A percentile compares a stretch with the other conserved stretches of the same genome.
Evolutionary conservation across 1,139 yeast genomes (phyloP).

Genomic region (Geotrichum macrosporum): DNA sequence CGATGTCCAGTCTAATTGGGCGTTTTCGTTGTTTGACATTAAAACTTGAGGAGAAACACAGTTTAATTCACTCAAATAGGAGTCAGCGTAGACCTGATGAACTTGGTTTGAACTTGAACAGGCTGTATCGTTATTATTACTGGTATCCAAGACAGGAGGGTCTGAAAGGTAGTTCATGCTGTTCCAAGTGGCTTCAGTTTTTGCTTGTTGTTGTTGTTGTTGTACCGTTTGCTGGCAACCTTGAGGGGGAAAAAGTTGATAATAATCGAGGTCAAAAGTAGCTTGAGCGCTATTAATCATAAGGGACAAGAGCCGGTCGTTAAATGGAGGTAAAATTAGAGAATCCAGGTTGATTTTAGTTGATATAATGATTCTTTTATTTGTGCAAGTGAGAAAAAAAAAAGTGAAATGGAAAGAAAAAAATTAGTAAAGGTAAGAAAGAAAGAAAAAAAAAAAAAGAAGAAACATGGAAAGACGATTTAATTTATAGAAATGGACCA

Average conservation of each 20-base stretch:
- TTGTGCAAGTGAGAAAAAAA: neutral
- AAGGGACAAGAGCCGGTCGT: conserved; percentile 1
- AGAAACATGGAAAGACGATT: neutral
- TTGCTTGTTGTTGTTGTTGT: neutral
- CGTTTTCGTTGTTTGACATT: neutral
- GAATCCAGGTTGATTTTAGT: conserved; percentile 1
- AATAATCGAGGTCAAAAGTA: neutral
- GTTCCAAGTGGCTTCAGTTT: neutral
- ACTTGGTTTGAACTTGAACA: neutral
- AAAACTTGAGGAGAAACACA: neutral
- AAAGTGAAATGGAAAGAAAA: neutral
- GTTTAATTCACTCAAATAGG: neutral
- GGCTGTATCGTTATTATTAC: neutral
- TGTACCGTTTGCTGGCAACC: too few species aligned
- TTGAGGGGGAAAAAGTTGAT: neutral
- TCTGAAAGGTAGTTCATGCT: conserved; percentile 1
- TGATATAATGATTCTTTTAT: neutral
- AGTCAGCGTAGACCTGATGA: neutral
- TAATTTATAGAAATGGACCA: neutral
- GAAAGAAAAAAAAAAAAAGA: neutral
- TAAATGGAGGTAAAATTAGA: neutral
- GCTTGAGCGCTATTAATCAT: conserved; percentile 1
- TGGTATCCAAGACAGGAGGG: neutral
- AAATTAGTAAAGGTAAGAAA: neutral
- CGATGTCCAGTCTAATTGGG: neutral